phyloP scores from a whole-genome alignment of 2,329 filamentous ascomycete species.

The Penicillium brasilianum region DNA sequence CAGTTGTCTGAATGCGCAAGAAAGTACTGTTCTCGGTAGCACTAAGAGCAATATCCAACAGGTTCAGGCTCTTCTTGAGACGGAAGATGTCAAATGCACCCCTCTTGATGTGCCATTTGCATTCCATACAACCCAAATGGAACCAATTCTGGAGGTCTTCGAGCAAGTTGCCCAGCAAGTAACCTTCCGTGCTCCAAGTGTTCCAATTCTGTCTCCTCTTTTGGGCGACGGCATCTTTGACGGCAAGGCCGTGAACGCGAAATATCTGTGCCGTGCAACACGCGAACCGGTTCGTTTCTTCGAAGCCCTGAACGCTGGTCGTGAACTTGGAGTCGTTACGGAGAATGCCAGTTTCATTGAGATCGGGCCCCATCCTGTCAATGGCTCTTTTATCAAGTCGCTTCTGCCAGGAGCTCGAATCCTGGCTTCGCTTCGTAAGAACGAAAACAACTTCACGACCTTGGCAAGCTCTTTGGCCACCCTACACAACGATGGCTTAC shows the following conservation, averaged over 20 bases:
- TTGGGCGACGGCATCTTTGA: conserved; percentile 73
- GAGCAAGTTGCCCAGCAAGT: conserved; percentile 41
- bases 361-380: conserved; percentile 76
- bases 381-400: conserved; percentile 65
- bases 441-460: conserved; percentile 5
- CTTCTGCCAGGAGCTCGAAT: conserved; percentile 59
- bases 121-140: conserved; percentile 40
- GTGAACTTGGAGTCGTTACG: conserved; percentile 55
- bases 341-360: conserved; percentile 74
- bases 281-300: conserved; percentile 73
- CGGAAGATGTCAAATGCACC: conserved; percentile 63
- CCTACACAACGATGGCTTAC: conserved; percentile 34
- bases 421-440: neutral
- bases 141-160: conserved; percentile 23
- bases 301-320: conserved; percentile 65
- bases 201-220: conserved; percentile 72
- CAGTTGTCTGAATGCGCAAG: conserved; percentile 77
- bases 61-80: conserved; percentile 56
- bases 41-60: conserved; percentile 64
- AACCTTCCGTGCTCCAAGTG: conserved; percentile 61
- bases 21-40: conserved; percentile 74
- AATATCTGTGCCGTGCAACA: conserved; percentile 68
- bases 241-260: conserved; percentile 72
- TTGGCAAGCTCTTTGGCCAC: neutral
- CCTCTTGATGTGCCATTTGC: conserved; percentile 68